Evolutionary conservation across 768 basidiomycete genomes (phyloP).

Genomic region (Serendipita vermifera): DNA sequence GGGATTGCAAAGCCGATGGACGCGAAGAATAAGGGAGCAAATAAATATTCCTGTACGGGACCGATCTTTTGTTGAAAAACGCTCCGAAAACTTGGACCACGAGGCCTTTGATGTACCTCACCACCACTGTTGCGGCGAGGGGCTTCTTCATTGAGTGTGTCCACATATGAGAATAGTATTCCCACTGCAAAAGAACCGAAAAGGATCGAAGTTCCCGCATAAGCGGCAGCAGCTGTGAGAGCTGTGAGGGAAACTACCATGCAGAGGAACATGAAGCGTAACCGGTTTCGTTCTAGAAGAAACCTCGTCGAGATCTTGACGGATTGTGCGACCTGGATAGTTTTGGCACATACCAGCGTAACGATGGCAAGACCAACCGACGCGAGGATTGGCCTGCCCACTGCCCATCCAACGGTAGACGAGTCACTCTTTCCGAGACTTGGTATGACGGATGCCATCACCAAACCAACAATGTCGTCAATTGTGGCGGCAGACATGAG

Average conservation of each 20-base stretch:
- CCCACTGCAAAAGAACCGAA: constrained; percentile 53
- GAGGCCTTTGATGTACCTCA: not conserved
- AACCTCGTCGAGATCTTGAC: too few relatives aligned
- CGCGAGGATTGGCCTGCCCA: constrained; percentile 43
- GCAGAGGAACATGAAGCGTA: too few relatives aligned
- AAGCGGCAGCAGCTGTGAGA: constrained; percentile 28
- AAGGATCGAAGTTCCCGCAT: constrained; percentile 45
- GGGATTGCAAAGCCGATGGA: constrained; percentile 50
- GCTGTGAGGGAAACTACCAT: not conserved
- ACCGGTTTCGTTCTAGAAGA: constrained; percentile 12
- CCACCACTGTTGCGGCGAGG: too few relatives aligned
- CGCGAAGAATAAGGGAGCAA: constrained; percentile 53
- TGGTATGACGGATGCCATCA: constrained; percentile 43
- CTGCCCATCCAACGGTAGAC: constrained; percentile 23
- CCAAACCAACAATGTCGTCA: constrained; percentile 51
- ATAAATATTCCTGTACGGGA: constrained; percentile 31
- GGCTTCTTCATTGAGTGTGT: too few relatives aligned
- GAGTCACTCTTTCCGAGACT: constrained; percentile 23
- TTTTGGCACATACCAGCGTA: constrained; percentile 26
- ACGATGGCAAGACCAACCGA: constrained; percentile 38
- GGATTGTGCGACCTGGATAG: too few relatives aligned
- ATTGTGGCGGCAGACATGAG: constrained; percentile 49
- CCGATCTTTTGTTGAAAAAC: constrained; percentile 29
- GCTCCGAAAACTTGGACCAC: constrained; percentile 13
- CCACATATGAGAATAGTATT: constrained; percentile 30